These are phyloP conservation scores for Adansonia gregorii DNA, from an alignment of 441 rosid species.

Conservation along the genomic window DNA sequence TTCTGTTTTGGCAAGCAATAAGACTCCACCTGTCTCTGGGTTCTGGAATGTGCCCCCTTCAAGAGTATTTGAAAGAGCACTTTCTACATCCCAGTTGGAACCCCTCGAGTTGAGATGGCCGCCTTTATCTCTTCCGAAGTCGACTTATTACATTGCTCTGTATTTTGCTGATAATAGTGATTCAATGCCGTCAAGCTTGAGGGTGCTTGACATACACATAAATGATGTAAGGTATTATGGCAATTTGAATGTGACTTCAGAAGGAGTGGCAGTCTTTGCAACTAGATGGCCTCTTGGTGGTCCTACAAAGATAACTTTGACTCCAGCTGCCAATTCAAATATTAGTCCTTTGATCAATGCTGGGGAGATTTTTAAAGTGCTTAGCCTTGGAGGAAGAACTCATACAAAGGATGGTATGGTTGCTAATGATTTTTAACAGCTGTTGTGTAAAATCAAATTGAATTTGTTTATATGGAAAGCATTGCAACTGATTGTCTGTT, in stretches of 20 bases:
- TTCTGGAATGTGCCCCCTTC: constrained; percentile 89
- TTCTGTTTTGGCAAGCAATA: constrained; percentile 45
- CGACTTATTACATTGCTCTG: constrained; percentile 67
- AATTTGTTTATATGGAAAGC: background rate
- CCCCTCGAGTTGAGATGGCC: constrained; percentile 78
- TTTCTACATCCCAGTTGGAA: constrained; percentile 41
- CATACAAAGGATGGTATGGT: constrained; percentile 79
- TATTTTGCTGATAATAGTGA: constrained; percentile 72
- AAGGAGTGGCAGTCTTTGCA: constrained; percentile 63
- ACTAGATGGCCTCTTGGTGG: constrained; percentile 73
- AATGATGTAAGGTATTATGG: constrained; percentile 61
- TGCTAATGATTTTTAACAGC: constrained; percentile 19
- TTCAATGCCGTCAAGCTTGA: constrained; percentile 43
- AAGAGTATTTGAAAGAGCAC: constrained; percentile 65
- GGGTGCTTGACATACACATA: constrained; percentile 56
- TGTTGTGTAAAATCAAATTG: constrained; percentile 8
- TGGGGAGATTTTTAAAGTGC: constrained; percentile 69
- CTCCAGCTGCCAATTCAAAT: constrained; percentile 56
- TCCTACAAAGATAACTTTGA: constrained; percentile 54
- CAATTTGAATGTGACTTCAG: constrained; percentile 59
- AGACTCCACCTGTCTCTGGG: constrained; percentile 54
- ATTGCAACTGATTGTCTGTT: constrained; percentile 3
- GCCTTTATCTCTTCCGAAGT: constrained; percentile 42
- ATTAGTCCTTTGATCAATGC: constrained; percentile 71
- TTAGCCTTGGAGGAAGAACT: constrained; percentile 64